Percentiles rank a stretch among this genome's conserved stretches.
phyloP scores from a whole-genome alignment of 106 monocot genomes.

The Posidonia australis region DNA sequence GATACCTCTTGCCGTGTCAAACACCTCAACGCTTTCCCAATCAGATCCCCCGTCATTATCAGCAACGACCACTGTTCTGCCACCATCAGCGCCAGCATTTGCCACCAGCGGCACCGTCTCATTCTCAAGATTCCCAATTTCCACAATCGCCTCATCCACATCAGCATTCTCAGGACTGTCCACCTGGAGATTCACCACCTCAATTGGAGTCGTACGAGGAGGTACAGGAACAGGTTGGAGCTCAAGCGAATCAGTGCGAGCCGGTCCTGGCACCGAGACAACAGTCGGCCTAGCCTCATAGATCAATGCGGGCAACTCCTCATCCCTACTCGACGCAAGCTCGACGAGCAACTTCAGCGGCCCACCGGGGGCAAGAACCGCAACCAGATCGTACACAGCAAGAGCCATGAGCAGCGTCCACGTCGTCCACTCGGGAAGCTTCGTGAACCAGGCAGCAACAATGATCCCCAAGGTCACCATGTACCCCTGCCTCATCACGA shows the following conservation, averaged over 20 bases:
- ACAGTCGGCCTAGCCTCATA: conserved; percentile 73
- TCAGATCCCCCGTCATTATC: not conserved
- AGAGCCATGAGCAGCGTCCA: conserved; percentile 73
- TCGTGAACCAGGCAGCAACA: conserved; percentile 79
- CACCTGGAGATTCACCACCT: conserved; percentile 22
- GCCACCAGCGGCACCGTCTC: conserved; percentile 36
- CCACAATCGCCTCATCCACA: conserved; percentile 6
- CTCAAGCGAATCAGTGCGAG: not conserved
- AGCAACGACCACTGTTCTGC: not conserved
- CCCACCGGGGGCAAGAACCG: conserved; percentile 73
- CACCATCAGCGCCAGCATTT: not conserved
- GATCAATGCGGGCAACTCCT: conserved; percentile 81
- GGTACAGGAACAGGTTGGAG: conserved; percentile 11
- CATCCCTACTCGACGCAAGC: conserved; percentile 64
- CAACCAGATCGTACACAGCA: conserved; percentile 67
- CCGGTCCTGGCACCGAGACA: not conserved
- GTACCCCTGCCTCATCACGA: conserved; percentile 65
- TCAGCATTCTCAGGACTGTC: not conserved
- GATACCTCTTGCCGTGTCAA: conserved; percentile 39
- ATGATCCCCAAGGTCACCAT: conserved; percentile 70
- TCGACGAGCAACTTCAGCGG: conserved; percentile 81
- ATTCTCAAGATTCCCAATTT: conserved; percentile 27
- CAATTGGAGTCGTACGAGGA: conserved; percentile 19
- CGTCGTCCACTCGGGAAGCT: conserved; percentile 92
- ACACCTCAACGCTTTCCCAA: not conserved